Base-by-base conservation (phyloP, 2,329 filamentous ascomycete species). In the Basipetospora chlamydospora region DNA sequence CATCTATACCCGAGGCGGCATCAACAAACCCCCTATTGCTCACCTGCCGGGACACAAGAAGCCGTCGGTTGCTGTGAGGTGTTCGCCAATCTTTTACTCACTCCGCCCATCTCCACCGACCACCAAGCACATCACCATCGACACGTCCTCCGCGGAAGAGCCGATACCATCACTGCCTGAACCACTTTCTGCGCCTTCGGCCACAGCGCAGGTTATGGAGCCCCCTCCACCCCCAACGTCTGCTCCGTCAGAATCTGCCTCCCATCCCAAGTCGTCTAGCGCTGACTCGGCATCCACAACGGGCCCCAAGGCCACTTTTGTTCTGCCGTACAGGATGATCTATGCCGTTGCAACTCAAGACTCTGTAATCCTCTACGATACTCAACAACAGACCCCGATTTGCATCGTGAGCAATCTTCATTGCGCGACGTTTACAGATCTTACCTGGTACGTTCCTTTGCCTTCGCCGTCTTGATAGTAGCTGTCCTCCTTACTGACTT, bases 261-360 rank as follows among this genome's bases (percentile, higher is more conserved):
- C 31, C 1, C 42, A 22, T 6, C n/a, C 26, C 7, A 29, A 33
- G 16, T 25, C 40, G 18, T 39, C 42, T 7, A 70, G 73, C 40
- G 59, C 63, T 3, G 59, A 57, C 11, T 53, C 60, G 3, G 60
- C 70, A 21, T 60, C 67, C 5, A 28, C 35, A 5, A 64, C 74
- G 13, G 73, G 74, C 5, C 71, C 77, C 3, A 74, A 70, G 39
- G 67, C 81, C 16, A 80, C 80, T 1, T 96, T 98, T 56, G 73
- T 77, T 3, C 63, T 98, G 30, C 81, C 86, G 1, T 96, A 98
- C 55, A 79, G 90, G 18, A 86, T 98, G 65, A 72, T 98, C 0
- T 98, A 96, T 58, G 90, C 88, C 3, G 88, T 98, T 26, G 92
- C 90, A 6, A 98, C 90, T 0, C 88, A 96, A 53, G 90, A 98